A percentile compares a stretch with the other conserved stretches of the same genome.
These are phyloP conservation scores for Chrysanthemum lavandulifolium DNA, from an alignment of 129 eudicot genomes.

Conservation along the genomic window DNA sequence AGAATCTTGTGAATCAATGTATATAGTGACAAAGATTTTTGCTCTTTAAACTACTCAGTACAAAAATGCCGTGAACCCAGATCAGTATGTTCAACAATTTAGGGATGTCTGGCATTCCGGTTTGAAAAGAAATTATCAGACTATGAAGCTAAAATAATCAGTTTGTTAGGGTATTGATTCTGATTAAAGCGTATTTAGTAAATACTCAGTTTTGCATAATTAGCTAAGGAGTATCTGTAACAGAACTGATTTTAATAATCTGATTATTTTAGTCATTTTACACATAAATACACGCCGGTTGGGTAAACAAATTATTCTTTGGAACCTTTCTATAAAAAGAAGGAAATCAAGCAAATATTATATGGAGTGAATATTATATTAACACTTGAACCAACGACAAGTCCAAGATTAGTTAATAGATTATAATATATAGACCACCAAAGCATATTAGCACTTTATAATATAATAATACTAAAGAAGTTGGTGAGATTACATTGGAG, in stretches of 20 bases:
- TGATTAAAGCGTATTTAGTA: too few species aligned
- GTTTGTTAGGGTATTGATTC: too few species aligned
- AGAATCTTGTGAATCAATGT: neutral
- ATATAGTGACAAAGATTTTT: neutral
- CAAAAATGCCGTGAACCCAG: too few species aligned
- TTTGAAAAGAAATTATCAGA: too few species aligned
- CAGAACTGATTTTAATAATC: too few species aligned
- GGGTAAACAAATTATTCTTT: neutral
- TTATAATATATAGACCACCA: neutral
- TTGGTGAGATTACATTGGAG: slow-evolving; percentile 56
- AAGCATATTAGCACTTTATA: neutral
- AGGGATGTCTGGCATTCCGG: too few species aligned
- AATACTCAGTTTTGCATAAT: too few species aligned
- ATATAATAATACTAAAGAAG: slow-evolving; percentile 5
- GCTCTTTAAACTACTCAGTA: too few species aligned
- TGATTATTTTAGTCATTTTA: too few species aligned
- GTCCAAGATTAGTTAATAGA: slow-evolving; percentile 7
- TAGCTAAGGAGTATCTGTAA: too few species aligned
- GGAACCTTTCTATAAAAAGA: neutral
- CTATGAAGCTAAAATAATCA: too few species aligned
- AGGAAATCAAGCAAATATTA: neutral
- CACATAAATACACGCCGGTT: neutral
- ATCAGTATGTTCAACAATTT: neutral
- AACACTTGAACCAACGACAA: slow-evolving; percentile 10
- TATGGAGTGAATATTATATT: slow-evolving; percentile 18